Conservation (phyloP, 345 rosid species). For the Corchorus capsularis region DNA sequence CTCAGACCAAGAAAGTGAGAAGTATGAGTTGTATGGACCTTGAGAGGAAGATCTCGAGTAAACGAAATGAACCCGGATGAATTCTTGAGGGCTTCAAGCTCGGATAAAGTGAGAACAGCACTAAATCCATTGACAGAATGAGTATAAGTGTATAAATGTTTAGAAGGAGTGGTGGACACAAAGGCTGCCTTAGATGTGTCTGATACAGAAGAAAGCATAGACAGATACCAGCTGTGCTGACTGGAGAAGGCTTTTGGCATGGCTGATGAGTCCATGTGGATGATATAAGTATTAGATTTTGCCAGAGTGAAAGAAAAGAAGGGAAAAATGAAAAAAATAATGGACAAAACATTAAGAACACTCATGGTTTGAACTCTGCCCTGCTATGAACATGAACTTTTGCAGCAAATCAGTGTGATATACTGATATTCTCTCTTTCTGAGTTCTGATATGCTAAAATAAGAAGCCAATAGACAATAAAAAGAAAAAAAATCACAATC, state of each 20-base stretch:
- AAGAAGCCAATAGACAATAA: too few species aligned
- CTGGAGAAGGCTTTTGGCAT: constrained; percentile 34
- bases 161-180: constrained; percentile 7
- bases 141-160: constrained; percentile 17
- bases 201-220: constrained; percentile 29
- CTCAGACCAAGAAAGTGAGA: constrained; percentile 43
- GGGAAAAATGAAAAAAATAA: constrained; percentile 21
- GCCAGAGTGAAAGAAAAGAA: constrained; percentile 6
- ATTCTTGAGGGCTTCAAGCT: constrained; percentile 5
- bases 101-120: constrained; percentile 1
- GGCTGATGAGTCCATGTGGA: constrained; percentile 33
- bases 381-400: neutral
- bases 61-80: neutral
- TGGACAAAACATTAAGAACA: neutral
- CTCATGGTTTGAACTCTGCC: constrained; percentile 27
- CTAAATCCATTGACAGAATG: neutral
- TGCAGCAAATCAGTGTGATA: neutral
- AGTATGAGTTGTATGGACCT: constrained; percentile 40
- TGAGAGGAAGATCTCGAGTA: constrained; percentile 36
- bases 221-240: constrained; percentile 33
- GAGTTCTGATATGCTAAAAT: neutral
- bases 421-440: neutral
- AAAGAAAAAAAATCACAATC: neutral
- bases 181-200: neutral
- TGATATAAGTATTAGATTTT: constrained; percentile 26